Conservation (phyloP, 495 filamentous ascomycete species). For the Parathielavia hyrcaniae region DNA sequence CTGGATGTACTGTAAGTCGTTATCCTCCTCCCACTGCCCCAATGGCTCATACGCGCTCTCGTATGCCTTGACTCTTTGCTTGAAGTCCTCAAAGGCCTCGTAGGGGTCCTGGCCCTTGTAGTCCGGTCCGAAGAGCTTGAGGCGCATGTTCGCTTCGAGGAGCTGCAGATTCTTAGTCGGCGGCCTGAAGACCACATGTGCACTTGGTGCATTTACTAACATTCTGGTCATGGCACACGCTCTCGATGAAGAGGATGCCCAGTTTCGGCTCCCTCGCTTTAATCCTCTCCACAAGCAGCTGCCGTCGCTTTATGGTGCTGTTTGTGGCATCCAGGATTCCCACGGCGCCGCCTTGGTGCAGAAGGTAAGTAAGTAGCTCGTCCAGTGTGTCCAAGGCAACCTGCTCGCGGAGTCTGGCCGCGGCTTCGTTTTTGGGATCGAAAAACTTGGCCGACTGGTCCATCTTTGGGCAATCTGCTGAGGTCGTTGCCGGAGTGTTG, state of each 20-base stretch:
- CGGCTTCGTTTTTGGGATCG: conserved; percentile 79
- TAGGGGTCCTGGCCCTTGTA: conserved; percentile 88
- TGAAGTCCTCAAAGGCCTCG: conserved; percentile 81
- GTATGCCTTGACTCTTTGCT: conserved; percentile 85
- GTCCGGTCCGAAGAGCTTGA: conserved; percentile 95
- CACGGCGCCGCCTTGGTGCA: conserved; percentile 77
- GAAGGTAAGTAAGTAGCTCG: conserved; percentile 80
- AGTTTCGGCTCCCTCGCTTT: conserved; percentile 76
- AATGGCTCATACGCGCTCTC: conserved; percentile 87
- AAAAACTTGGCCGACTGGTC: conserved; percentile 93
- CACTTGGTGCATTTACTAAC: conserved; percentile 29
- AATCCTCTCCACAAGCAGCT: conserved; percentile 76
- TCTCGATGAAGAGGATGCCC: conserved; percentile 89
- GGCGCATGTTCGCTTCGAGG: conserved; percentile 91
- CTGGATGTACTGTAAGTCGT: conserved; percentile 85
- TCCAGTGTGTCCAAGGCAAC: conserved; percentile 88
- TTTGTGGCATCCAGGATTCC: conserved; percentile 98
- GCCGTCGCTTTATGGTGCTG: conserved; percentile 79
- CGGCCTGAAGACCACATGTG: background rate
- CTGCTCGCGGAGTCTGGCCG: conserved; percentile 78
- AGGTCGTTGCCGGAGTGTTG: conserved; percentile 14
- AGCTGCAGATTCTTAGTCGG: conserved; percentile 39
- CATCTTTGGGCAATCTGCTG: conserved; percentile 46
- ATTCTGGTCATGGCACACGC: conserved; percentile 75
- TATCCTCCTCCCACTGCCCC: conserved; percentile 81